Percentiles rank a stretch among this genome's conserved stretches.
Conservation (phyloP, 2,329 filamentous ascomycete species). For the Fusarium haematococcum region DNA sequence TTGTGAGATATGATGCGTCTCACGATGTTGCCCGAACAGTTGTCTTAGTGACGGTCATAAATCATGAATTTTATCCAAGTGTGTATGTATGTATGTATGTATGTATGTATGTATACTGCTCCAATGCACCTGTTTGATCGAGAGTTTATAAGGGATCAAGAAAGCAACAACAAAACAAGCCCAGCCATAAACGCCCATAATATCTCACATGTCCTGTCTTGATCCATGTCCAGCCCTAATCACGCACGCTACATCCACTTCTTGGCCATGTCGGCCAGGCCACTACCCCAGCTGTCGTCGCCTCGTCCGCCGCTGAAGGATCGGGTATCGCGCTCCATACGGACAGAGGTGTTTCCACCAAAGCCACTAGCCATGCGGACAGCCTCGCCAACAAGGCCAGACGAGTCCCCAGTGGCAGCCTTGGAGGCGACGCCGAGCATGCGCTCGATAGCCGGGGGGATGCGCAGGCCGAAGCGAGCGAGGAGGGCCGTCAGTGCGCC, state of each 20-base stretch:
- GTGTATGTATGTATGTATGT: neutral
- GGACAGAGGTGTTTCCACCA: constrained; percentile 39
- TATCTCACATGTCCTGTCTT: constrained; percentile 19
- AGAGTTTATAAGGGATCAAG: constrained; percentile 7
- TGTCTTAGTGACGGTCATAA: constrained; percentile 17
- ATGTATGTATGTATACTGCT: constrained; percentile 1
- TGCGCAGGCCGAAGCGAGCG: constrained; percentile 80
- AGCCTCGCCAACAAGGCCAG: constrained; percentile 66
- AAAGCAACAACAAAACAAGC: constrained; percentile 9
- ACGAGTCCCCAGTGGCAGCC: constrained; percentile 60
- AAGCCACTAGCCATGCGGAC: constrained; percentile 62
- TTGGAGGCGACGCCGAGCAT: constrained; percentile 66
- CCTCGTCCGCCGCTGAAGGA: constrained; percentile 48
- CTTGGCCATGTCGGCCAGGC: constrained; percentile 55
- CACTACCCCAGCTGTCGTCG: constrained; percentile 50
- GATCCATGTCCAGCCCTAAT: constrained; percentile 13
- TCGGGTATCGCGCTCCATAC: constrained; percentile 52
- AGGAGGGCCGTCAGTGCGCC: constrained; percentile 84
- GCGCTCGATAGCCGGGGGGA: constrained; percentile 74
- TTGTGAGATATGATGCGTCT: neutral
- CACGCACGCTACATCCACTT: constrained; percentile 54
- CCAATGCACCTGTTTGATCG: constrained; percentile 19
- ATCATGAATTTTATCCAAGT: constrained; percentile 35
- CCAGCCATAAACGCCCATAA: constrained; percentile 38
- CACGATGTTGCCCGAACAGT: neutral